A percentile compares a stretch with the other conserved stretches of the same genome.
These are phyloP conservation scores for Salix udensis DNA, from an alignment of 345 rosid genomes.

Conservation along the genomic window DNA sequence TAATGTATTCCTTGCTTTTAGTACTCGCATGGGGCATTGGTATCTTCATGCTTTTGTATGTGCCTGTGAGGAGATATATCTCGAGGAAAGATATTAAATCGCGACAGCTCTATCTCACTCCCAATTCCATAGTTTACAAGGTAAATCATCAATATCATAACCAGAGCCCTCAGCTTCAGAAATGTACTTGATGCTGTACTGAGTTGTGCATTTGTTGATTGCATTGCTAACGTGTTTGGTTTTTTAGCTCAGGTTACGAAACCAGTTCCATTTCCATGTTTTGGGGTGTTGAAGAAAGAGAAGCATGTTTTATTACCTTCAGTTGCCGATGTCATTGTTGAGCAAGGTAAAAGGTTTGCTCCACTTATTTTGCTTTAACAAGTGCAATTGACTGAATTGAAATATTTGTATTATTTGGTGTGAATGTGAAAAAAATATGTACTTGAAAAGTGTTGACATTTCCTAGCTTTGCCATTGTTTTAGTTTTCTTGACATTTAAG, in stretches of 20 bases:
- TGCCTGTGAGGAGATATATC: slow-evolving; percentile 57
- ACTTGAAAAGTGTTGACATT: neutral
- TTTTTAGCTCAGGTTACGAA: slow-evolving; percentile 41
- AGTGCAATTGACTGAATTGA: neutral
- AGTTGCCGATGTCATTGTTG: slow-evolving; percentile 56
- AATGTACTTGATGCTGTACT: neutral
- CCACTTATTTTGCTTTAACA: too few relatives aligned
- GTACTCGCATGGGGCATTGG: slow-evolving; percentile 66
- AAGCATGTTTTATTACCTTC: slow-evolving; percentile 63
- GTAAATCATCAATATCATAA: slow-evolving; percentile 21
- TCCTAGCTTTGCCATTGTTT: neutral
- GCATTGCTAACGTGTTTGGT: neutral
- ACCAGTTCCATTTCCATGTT: slow-evolving; percentile 62
- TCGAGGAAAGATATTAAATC: slow-evolving; percentile 55
- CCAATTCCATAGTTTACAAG: slow-evolving; percentile 57
- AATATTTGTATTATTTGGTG: neutral
- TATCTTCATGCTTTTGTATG: slow-evolving; percentile 55
- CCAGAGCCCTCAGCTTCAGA: neutral
- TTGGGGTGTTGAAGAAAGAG: slow-evolving; percentile 62
- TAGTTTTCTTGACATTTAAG: slow-evolving; percentile 2
- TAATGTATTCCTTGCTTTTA: slow-evolving; percentile 51
- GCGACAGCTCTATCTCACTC: slow-evolving; percentile 59
- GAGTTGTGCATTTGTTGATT: slow-evolving; percentile 3
- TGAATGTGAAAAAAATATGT: neutral
- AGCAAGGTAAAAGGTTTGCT: slow-evolving; percentile 45